These are phyloP conservation scores for Lunularia cruciata DNA, from an alignment of 225 moss, liverwort and hornwort species.

Conservation along the genomic window DNA sequence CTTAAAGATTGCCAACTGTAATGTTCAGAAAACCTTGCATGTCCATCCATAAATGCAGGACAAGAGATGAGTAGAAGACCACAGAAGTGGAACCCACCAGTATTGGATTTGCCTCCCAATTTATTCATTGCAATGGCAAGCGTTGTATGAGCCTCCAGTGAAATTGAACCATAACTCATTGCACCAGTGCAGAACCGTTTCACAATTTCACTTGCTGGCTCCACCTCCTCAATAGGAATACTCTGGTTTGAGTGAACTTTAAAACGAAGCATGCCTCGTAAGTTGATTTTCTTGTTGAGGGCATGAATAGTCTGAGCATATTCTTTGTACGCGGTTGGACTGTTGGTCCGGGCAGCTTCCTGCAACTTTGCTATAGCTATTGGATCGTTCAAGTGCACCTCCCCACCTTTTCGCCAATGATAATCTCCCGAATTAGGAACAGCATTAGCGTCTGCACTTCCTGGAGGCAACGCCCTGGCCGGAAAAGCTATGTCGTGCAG, in stretches of 20 bases:
- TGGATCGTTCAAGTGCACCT: constrained; percentile 75
- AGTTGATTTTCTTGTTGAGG: constrained; percentile 58
- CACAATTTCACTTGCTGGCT: constrained; percentile 66
- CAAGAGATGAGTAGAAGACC: no score
- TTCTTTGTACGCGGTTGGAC: constrained; percentile 53
- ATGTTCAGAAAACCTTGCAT: no score
- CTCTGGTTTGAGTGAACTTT: constrained; percentile 43
- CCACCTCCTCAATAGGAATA: constrained; percentile 58
- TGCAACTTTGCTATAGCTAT: constrained; percentile 71
- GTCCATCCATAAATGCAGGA: no score
- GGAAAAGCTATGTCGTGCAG: constrained; percentile 65
- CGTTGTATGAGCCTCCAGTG: constrained; percentile 67
- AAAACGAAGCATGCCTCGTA: constrained; percentile 71
- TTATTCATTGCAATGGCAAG: constrained; percentile 77
- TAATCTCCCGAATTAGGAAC: constrained; percentile 75
- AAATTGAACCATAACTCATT: constrained; percentile 84
- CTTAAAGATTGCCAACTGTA: no score
- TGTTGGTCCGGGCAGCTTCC: constrained; percentile 72
- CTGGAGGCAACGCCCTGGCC: constrained; percentile 40
- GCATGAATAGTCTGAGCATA: constrained; percentile 60
- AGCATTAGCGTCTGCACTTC: constrained; percentile 73
- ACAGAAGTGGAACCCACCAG: constrained; percentile 43
- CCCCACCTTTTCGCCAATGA: constrained; percentile 70
- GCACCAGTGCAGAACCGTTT: constrained; percentile 78
- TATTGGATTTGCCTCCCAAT: constrained; percentile 77